A percentile compares a stretch with the other conserved stretches of the same genome.
Evolutionary conservation across 495 filamentous ascomycete species (phyloP).

Genomic region (Daldinia decipiens): DNA sequence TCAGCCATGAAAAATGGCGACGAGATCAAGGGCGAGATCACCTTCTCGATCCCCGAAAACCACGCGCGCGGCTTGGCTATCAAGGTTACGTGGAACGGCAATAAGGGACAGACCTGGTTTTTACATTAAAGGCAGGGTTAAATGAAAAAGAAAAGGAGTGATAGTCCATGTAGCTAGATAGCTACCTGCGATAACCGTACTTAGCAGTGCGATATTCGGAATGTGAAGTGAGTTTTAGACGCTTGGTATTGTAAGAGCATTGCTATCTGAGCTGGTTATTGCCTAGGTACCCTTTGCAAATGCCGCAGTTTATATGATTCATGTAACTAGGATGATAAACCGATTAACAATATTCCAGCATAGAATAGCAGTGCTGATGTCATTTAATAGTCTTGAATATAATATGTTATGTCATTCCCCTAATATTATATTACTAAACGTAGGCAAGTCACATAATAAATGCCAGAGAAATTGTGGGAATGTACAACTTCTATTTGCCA

Average conservation of each 20-base stretch:
- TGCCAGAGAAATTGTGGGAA: background rate
- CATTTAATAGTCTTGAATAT: background rate
- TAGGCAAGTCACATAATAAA: background rate
- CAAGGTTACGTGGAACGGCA: constrained; percentile 55
- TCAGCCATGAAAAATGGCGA: constrained; percentile 45
- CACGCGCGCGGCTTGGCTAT: constrained; percentile 61
- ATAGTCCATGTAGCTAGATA: background rate
- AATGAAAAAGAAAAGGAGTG: background rate
- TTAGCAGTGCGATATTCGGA: background rate
- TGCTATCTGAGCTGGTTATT: background rate
- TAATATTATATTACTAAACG: background rate
- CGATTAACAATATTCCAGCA: background rate
- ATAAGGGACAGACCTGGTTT: constrained; percentile 57
- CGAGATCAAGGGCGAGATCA: constrained; percentile 57
- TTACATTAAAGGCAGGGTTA: constrained; percentile 42
- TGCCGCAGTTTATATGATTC: background rate
- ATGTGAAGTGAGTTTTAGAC: background rate
- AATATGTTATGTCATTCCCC: background rate
- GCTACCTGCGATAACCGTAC: background rate
- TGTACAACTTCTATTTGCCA: constrained; percentile 16
- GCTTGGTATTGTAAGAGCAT: background rate
- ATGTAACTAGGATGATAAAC: background rate
- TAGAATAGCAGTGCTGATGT: background rate
- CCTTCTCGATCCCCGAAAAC: constrained; percentile 58
- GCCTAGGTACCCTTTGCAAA: background rate